Evolutionary conservation across 495 filamentous ascomycete genomes (phyloP), one percentile per base, ranked within the genome.

Genomic region (Elaphomyces granulatus): DNA sequence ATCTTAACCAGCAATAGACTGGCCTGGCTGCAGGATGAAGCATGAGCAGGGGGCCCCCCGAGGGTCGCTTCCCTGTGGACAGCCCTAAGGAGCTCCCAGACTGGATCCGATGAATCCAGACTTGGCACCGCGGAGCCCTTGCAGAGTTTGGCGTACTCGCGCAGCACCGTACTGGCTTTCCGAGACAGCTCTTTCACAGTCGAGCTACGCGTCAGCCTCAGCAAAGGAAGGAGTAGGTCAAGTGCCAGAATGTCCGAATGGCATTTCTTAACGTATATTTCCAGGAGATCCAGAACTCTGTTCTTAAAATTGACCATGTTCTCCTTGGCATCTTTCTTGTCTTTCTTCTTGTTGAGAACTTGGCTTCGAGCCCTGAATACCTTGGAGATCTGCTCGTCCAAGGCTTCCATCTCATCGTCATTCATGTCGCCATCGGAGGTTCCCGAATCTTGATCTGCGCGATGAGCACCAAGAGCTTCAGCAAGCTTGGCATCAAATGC

Each of bases 251-350:
- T 52, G 37, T 78, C 77, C 9, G 68, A 56, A 35, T 82, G 75
- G 55, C 85, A 73, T 45, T 83, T 78, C 56, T 85, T 92, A 44
- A 87, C 68, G 56, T 80, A 96, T 44, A 92, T 81, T 44, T 81
- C 72, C 16, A 96, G 68, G 0, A 96, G 65, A 49, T 96, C 90
- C 10, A 98, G 64, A 7, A 95, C 78, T 26, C 87, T 80, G 61
- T 80, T 81, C 67, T 98, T 98, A 74, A 96, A 94, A 59, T 88
- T 85, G 47, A 90, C 61, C 49, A 96, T 82, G n/a, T 71, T 83
- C 40, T 88, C 81, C 50, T 83, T 85, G 34, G 90, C 84, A 42
- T 83, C 80, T 53, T 81, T 84, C 42, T 79, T 78, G 52, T 90
- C 81, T 52, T 83, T 75, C 57, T 84, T 83, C 55, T 82, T 80